These are phyloP conservation scores for Beta lomatogona DNA, from an alignment of 179 eudicot genomes.

Conservation along the genomic window DNA sequence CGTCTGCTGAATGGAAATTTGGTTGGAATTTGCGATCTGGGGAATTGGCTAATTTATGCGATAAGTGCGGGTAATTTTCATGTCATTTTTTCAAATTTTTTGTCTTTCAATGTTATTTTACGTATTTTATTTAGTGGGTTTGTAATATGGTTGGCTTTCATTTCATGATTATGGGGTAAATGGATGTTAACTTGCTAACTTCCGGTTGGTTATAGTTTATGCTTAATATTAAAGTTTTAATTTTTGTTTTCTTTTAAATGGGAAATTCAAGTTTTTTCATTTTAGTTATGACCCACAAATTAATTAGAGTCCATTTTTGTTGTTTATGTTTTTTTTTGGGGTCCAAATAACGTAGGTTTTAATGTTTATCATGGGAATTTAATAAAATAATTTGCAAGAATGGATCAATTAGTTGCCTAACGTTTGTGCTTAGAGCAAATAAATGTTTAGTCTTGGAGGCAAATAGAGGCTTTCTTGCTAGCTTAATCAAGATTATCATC, in stretches of 20 bases:
- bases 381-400: neutral
- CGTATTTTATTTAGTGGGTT: neutral
- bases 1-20: conserved; percentile 60
- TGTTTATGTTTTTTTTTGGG: neutral
- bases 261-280: neutral
- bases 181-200: neutral
- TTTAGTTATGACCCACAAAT: neutral
- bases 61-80: conserved; percentile 77
- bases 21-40: conserved; percentile 94
- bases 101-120: no score
- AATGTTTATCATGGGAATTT: neutral
- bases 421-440: neutral
- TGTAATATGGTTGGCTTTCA: neutral
- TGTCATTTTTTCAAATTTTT: neutral
- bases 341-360: neutral
- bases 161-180: neutral
- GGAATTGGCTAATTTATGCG: conserved; percentile 73
- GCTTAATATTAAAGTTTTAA: neutral
- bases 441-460: neutral
- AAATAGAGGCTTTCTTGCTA: neutral
- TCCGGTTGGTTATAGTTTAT: neutral
- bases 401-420: neutral
- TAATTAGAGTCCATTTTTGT: neutral
- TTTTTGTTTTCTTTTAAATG: neutral
- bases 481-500: neutral